Percentiles rank a stretch among this genome's conserved stretches.
Conservation (phyloP, 2,329 filamentous ascomycete species). For the Talaromyces sp. region DNA sequence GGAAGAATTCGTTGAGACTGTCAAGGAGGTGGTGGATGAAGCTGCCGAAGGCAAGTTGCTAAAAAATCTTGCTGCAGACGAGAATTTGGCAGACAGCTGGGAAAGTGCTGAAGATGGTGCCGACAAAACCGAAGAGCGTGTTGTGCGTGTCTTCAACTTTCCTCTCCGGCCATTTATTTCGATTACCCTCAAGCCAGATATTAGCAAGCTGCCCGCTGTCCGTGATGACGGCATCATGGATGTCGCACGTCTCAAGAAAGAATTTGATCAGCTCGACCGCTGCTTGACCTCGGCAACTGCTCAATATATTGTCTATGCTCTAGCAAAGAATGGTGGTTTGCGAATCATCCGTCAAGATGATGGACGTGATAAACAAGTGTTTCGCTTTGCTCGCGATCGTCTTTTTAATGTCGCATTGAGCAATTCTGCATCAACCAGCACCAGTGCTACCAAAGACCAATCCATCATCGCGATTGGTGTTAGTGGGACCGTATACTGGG, state of each 20-base stretch:
- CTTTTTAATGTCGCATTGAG: constrained; percentile 92
- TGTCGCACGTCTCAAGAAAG: constrained; percentile 91
- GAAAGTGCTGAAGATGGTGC: constrained; percentile 72
- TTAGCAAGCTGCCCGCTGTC: constrained; percentile 56
- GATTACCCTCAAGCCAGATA: constrained; percentile 60
- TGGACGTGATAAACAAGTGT: constrained; percentile 85
- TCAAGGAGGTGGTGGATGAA: constrained; percentile 43
- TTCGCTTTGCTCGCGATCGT: constrained; percentile 84
- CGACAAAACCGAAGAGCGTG: constrained; percentile 62
- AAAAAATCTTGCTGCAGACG: constrained; percentile 47
- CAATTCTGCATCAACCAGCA: constrained; percentile 55
- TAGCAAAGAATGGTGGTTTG: constrained; percentile 88
- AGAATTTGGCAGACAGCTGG: constrained; percentile 75
- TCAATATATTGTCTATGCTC: constrained; percentile 89
- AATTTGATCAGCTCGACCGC: constrained; percentile 95
- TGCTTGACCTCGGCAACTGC: constrained; percentile 86
- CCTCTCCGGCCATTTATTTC: constrained; percentile 95
- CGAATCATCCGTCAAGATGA: constrained; percentile 93
- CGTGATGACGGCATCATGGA: constrained; percentile 80
- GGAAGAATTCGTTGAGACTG: constrained; percentile 55
- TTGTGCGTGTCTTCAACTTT: constrained; percentile 86
- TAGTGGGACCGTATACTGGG: constrained; percentile 96
- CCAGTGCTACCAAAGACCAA: constrained; percentile 60
- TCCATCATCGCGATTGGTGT: constrained; percentile 88
- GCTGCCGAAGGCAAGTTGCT: constrained; percentile 4